Base-by-base conservation (phyloP, 106 monocot genomes). In the Alisma plantagoaquatica region DNA sequence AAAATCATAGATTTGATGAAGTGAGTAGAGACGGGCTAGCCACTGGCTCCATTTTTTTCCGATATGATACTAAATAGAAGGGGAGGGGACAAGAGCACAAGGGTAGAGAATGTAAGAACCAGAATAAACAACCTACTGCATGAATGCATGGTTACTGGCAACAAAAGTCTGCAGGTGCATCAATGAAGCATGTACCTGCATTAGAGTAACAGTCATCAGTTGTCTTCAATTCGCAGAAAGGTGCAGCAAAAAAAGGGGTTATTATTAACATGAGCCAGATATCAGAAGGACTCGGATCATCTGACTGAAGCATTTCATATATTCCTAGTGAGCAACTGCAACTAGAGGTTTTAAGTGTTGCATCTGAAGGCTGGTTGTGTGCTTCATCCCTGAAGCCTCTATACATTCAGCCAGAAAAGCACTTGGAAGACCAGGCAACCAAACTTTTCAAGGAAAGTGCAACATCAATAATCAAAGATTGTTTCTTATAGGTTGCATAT, bases 301-400 rank as follows among this genome's bases (percentile, higher is more conserved):
- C 73, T 83, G 28, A 77, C 79, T 11, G 89, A 90, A 15, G 18
- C 25, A 2, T 49, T 90, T 10, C 76, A 83, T 46, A 83, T 83
- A 46, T 60, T 90, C 18, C 89, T 21, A 82, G 65, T 44, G 32
- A 57, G 22, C 53, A 70, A 11, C 32, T 87, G 49, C 68, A 63
- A 29, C 65, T 65, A 0, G 56, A 81, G 49, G 78, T 87, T 29
- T 66, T 69, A 0, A 78, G 69, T 53, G 87, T 77, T 0, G 68
- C 77, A 33, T 81, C 87, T 9, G 81, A 87, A 73, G 87, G 87
- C 3, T 87, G 87, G 87, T 21, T 87, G 3, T 75, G 60, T 42
- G 75, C 69, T 42, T 87, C 87, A 20, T 87, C 77, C 3, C 44
- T 87, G 23, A 66, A 58, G 22, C 48, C 74, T 0, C 28, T 81